A percentile compares a stretch with the other conserved stretches of the same genome.
Conservation (phyloP, 2,329 filamentous ascomycete species). For the Trichoderma sp. region DNA sequence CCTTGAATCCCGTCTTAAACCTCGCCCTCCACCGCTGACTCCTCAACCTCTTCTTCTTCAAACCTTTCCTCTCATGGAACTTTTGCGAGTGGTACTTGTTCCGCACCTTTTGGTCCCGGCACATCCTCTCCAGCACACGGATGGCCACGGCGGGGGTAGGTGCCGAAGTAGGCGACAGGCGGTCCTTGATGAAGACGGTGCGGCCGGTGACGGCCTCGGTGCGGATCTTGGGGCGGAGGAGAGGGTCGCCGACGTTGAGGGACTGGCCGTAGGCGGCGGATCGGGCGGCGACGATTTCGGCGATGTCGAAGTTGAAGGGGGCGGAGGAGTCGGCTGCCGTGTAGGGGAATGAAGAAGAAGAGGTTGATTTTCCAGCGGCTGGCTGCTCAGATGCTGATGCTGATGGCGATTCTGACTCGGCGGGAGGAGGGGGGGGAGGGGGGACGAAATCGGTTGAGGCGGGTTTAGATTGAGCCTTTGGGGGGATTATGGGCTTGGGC, state of each 20-base stretch:
- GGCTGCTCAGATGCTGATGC: background rate
- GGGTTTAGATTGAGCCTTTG: conserved; percentile 20
- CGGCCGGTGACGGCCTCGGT: conserved; percentile 37
- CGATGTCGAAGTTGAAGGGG: conserved; percentile 34
- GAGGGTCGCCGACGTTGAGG: conserved; percentile 27
- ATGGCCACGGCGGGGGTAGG: conserved; percentile 47
- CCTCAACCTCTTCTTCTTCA: conserved; percentile 73
- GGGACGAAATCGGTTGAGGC: conserved; percentile 21
- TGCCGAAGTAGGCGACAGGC: conserved; percentile 30
- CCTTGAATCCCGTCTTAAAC: conserved; percentile 68
- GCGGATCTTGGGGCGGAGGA: conserved; percentile 31
- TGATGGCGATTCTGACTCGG: conserved; percentile 7
- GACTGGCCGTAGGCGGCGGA: conserved; percentile 26
- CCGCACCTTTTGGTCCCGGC: conserved; percentile 55
- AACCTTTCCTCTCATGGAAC: conserved; percentile 71
- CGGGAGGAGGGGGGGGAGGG: conserved; percentile 26
- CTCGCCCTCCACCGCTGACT: conserved; percentile 66
- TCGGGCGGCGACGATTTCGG: conserved; percentile 37
- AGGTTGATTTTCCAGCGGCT: background rate
- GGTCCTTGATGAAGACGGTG: conserved; percentile 39
- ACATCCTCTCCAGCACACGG: conserved; percentile 39
- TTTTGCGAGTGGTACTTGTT: conserved; percentile 57
- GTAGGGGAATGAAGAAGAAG: conserved; percentile 25
- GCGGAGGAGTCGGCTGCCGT: conserved; percentile 27
- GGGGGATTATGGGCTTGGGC: conserved; percentile 7